Evolutionary conservation across 148 eudicot species (phyloP).

Genomic region (Camellia japonica): DNA sequence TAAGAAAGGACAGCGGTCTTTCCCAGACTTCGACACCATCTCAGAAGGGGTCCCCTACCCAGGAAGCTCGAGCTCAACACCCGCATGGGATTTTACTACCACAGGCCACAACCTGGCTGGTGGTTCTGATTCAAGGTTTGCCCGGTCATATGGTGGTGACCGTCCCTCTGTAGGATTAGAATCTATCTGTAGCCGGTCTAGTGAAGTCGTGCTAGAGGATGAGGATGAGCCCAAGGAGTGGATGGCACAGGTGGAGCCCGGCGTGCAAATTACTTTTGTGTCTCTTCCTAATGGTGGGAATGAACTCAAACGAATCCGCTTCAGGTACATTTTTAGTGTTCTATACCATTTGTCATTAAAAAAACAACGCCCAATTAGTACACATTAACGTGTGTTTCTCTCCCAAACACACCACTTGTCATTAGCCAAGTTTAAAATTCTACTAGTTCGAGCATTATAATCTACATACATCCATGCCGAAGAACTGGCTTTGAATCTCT

Average conservation of each 20-base stretch:
- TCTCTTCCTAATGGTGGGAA: conserved; percentile 92
- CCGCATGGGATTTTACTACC: conserved; percentile 85
- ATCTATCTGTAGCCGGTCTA: conserved; percentile 46
- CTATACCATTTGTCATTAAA: neutral
- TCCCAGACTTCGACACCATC: conserved; percentile 72
- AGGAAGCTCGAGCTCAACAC: conserved; percentile 85
- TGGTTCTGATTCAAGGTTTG: conserved; percentile 62
- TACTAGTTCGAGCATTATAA: neutral
- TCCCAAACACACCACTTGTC: neutral
- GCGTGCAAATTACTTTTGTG: conserved; percentile 92
- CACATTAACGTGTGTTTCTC: too few species aligned
- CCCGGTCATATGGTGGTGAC: conserved; percentile 44
- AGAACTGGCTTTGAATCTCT: neutral
- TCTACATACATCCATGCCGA: neutral
- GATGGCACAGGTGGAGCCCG: conserved; percentile 99
- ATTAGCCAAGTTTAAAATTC: neutral
- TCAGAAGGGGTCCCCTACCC: conserved; percentile 84
- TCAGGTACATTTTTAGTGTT: conserved; percentile 51
- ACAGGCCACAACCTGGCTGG: conserved; percentile 38
- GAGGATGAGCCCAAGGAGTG: conserved; percentile 94
- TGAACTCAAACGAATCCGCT: conserved; percentile 91
- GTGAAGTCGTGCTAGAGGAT: conserved; percentile 66
- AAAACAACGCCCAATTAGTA: too few species aligned
- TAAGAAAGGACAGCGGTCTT: conserved; percentile 64
- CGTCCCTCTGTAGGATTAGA: conserved; percentile 38